Evolutionary conservation across 2,329 filamentous ascomycete species (phyloP), one percentile per base, ranked within the genome.

Genomic region (Pyrenophora tritici-repentis): DNA sequence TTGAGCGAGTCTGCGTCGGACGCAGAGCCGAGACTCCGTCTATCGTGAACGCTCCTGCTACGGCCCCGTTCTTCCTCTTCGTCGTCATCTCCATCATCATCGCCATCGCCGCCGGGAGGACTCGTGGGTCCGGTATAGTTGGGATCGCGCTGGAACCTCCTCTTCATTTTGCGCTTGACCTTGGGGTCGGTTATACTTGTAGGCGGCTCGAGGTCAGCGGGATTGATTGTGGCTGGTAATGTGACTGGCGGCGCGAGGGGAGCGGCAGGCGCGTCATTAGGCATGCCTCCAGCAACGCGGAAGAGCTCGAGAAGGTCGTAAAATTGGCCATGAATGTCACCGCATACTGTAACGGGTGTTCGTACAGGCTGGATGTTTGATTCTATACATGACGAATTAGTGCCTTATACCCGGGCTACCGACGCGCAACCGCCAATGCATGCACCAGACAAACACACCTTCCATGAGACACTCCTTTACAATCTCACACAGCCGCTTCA

Each of bases 391-490:
- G 10, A 3, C 12, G 18, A 4, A 31, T 52, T 48, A 55, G 38
- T 32, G 22, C 1, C 8, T 3, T 32, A 20, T 6, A 29, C 26
- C 26, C 10, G 10, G 9, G 13, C 26, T 12, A 12, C 13, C 26
- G 26, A 12, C 26, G 26, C 26, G 26, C 26, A 14, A 10, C 12
- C 36, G 44, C 42, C 22, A 40, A 12, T 20, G 48, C 38, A 24
- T 29, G 26, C 26, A 10, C 26, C 10, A 5, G 26, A 29, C 17
- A 46, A 9, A 50, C 78, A 63, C 73, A 94, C 91, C 91, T 82
- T 99, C 94, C 94, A 99, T 99, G 67, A 99, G 83, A 61, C 91
- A 95, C 77, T 97, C 94, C 80, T 99, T 99, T 55, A 97, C 94
- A 72, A 96, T 96, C 79, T 99, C 94, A 75, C 94, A 99, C 41